phyloP scores from a whole-genome alignment of 441 rosid genomes.

The California macrophylla region DNA sequence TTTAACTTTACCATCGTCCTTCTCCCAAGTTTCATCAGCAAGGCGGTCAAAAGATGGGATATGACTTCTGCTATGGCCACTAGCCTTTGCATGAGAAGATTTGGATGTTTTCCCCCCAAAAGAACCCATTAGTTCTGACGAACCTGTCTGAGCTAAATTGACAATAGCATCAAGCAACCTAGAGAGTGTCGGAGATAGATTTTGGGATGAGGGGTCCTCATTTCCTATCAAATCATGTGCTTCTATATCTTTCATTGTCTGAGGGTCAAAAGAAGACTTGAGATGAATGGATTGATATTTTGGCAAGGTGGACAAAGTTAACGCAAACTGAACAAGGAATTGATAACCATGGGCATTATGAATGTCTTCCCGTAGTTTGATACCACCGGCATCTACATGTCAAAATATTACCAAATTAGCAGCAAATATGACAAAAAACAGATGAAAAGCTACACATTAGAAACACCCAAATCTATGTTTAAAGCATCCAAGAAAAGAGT shows the following conservation, averaged over 20 bases:
- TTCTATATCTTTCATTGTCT: conserved; percentile 24
- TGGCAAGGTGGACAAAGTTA: conserved; percentile 66
- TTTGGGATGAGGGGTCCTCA: conserved; percentile 41
- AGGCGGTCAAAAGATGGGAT: conserved; percentile 45
- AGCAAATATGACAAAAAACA: conserved; percentile 13
- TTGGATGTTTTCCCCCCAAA: conserved; percentile 45
- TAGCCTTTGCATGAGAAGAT: conserved; percentile 43
- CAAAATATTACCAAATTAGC: conserved; percentile 35
- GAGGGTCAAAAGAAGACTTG: conserved; percentile 34
- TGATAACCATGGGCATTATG: conserved; percentile 99
- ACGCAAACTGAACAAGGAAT: conserved; percentile 95
- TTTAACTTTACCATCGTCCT: conserved; percentile 73
- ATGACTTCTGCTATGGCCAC: conserved; percentile 52
- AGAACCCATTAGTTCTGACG: conserved; percentile 41
- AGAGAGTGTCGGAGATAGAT: conserved; percentile 71
- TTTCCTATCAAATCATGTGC: conserved; percentile 24
- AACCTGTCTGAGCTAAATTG: conserved; percentile 89
- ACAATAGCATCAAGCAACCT: conserved; percentile 99
- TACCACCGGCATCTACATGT: conserved; percentile 82
- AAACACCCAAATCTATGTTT: conserved; percentile 4
- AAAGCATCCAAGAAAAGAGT: background rate
- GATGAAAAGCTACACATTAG: conserved; percentile 1
- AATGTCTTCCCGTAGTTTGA: conserved; percentile 94
- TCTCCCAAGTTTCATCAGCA: conserved; percentile 73
- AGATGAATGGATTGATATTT: conserved; percentile 33